Evolutionary conservation across 2,329 filamentous ascomycete genomes (phyloP).

Genomic region (Arachnopeziza araneosa): DNA sequence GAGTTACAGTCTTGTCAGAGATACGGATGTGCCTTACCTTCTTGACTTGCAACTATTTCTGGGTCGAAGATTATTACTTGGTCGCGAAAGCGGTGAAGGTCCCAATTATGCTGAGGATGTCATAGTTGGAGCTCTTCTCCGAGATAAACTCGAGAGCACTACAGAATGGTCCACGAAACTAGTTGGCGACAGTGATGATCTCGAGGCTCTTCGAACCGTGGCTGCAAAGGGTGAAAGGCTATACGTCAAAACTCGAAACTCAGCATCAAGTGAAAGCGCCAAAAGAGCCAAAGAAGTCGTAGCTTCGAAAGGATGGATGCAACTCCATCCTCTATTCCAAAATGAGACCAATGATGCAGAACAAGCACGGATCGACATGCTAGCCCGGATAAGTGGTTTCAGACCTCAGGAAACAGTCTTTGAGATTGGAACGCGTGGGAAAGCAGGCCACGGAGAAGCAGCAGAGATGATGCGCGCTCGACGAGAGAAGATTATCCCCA

Average conservation of each 20-base stretch:
- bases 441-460: conserved; percentile 55
- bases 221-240: conserved; percentile 86
- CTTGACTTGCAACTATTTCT: conserved; percentile 93
- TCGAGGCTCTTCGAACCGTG: conserved; percentile 65
- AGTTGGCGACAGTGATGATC: conserved; percentile 68
- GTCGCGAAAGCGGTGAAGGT: conserved; percentile 52
- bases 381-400: conserved; percentile 83
- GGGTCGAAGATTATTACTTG: conserved; percentile 74
- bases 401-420: conserved; percentile 94
- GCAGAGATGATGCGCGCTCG: conserved; percentile 72
- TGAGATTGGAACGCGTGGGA: conserved; percentile 74
- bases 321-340: conserved; percentile 77
- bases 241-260: conserved; percentile 83
- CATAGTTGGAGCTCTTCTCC: conserved; percentile 69
- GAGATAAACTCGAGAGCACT: conserved; percentile 67
- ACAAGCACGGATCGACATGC: conserved; percentile 74
- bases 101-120: conserved; percentile 78
- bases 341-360: conserved; percentile 60
- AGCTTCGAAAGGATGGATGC: conserved; percentile 61
- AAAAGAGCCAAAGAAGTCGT: conserved; percentile 79
- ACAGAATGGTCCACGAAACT: conserved; percentile 82
- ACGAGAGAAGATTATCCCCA: conserved; percentile 62
- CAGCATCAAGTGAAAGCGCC: conserved; percentile 84
- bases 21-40: conserved; percentile 85
- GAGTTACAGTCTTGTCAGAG: conserved; percentile 88